phyloP scores from a whole-genome alignment of 2,329 filamentous ascomycete species.

The Cordyceps farinosa region DNA sequence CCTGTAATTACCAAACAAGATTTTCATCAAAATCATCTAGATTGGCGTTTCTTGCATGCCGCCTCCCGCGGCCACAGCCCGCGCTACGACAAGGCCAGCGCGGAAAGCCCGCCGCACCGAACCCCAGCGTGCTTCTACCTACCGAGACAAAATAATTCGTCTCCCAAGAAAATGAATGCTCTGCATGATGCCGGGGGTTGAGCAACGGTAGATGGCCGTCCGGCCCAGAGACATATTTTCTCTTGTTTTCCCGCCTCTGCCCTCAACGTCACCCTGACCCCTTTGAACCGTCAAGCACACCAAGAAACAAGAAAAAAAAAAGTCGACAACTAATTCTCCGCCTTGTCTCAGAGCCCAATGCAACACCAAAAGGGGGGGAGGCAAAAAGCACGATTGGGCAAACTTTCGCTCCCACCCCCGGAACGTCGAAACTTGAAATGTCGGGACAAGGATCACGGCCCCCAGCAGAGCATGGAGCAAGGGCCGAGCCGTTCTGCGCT shows the following conservation, averaged over 20 bases:
- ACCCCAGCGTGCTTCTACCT: background rate
- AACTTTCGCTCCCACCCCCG: background rate
- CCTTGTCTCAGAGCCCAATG: too few relatives aligned
- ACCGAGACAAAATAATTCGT: background rate
- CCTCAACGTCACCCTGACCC: background rate
- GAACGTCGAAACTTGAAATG: background rate
- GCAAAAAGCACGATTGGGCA: too few relatives aligned
- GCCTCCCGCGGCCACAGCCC: too few relatives aligned
- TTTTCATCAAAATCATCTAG: too few relatives aligned
- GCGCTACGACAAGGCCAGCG: background rate
- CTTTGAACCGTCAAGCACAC: background rate
- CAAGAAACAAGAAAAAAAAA: too few relatives aligned
- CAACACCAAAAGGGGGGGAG: too few relatives aligned
- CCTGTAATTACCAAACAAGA: too few relatives aligned
- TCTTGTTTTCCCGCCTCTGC: background rate
- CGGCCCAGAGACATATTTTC: background rate
- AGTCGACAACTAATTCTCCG: too few relatives aligned
- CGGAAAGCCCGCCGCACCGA: background rate
- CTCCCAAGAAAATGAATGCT: background rate
- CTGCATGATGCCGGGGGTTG: background rate
- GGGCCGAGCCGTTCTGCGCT: background rate
- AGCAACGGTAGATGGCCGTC: background rate
- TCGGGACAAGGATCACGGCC: background rate
- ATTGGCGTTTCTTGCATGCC: too few relatives aligned
- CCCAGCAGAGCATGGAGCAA: background rate